These are phyloP conservation scores for Auricularia sp. DNA, from an alignment of 768 basidiomycete species.

Conservation along the genomic window DNA sequence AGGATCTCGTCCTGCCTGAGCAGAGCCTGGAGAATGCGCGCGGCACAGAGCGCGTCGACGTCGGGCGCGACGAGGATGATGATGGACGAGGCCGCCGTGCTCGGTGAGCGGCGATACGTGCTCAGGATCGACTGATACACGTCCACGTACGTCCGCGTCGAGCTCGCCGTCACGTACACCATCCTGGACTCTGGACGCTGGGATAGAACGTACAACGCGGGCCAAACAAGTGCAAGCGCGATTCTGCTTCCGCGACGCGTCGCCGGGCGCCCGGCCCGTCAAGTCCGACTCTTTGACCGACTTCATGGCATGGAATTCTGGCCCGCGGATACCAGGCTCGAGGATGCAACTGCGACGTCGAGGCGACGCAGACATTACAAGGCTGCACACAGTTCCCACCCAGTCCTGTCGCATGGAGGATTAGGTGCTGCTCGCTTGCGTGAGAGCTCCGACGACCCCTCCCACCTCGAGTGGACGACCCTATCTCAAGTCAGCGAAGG, in stretches of 20 bases:
- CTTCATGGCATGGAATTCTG: conserved; percentile 67
- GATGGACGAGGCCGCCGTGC: conserved; percentile 73
- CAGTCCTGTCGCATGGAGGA: conserved; percentile 47
- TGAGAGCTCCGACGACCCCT: conserved; percentile 41
- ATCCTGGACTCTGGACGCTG: background rate
- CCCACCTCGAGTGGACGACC: conserved; percentile 19
- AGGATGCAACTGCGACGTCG: conserved; percentile 7
- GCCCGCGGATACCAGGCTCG: conserved; percentile 43
- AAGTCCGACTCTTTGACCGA: background rate
- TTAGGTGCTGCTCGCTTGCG: conserved; percentile 48
- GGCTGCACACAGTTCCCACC: conserved; percentile 31
- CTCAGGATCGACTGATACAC: conserved; percentile 67
- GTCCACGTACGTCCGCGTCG: conserved; percentile 42
- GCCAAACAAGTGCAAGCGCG: too few relatives aligned
- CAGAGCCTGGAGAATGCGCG: conserved; percentile 79
- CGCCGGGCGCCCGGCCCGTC: background rate
- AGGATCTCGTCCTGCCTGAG: conserved; percentile 91
- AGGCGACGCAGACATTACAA: background rate
- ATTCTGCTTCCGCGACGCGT: background rate
- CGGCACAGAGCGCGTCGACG: conserved; percentile 87
- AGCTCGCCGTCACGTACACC: background rate
- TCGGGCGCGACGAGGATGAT: conserved; percentile 82
- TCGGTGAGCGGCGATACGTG: conserved; percentile 59
- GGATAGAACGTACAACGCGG: background rate
- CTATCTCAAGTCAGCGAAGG: conserved; percentile 6